phyloP scores from a whole-genome alignment of 495 filamentous ascomycete genomes.

The Podospora fimiseda region DNA sequence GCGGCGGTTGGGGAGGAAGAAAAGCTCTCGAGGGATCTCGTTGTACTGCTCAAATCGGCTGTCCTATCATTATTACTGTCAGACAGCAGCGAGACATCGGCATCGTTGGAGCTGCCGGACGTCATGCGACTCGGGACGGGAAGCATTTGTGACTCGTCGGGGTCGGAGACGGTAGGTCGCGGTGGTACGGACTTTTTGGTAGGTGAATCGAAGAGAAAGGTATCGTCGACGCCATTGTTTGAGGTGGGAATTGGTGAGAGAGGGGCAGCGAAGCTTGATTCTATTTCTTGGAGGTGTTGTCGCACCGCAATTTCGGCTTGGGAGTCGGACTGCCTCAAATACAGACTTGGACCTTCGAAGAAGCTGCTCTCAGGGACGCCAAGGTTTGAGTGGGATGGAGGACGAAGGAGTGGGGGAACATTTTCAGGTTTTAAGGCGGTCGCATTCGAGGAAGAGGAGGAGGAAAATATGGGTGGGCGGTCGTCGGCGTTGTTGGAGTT shows the following conservation, averaged over 20 bases:
- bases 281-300: slow-evolving; percentile 71
- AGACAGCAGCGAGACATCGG: slow-evolving; percentile 17
- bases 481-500: slow-evolving; percentile 6
- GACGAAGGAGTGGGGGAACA: slow-evolving; percentile 18
- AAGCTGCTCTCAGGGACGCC: slow-evolving; percentile 35
- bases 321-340: slow-evolving; percentile 34
- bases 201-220: slow-evolving; percentile 54
- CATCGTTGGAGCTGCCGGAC: slow-evolving; percentile 14
- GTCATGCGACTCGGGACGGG: slow-evolving; percentile 15
- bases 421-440: slow-evolving; percentile 19
- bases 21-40: slow-evolving; percentile 53
- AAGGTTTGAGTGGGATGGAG: neutral
- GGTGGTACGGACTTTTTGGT: slow-evolving; percentile 21
- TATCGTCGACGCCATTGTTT: slow-evolving; percentile 52
- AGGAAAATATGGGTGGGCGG: slow-evolving; percentile 7
- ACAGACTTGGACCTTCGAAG: slow-evolving; percentile 36
- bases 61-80: slow-evolving; percentile 21
- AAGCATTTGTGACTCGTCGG: slow-evolving; percentile 20
- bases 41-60: slow-evolving; percentile 38
- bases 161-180: slow-evolving; percentile 2
- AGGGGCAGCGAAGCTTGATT: slow-evolving; percentile 73
- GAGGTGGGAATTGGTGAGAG: slow-evolving; percentile 41
- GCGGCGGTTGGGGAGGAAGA: slow-evolving; percentile 63
- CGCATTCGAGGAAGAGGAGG: slow-evolving; percentile 7
- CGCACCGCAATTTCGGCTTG: slow-evolving; percentile 41